Evolutionary conservation across 345 rosid genomes (phyloP), one percentile per base, ranked within the genome.

Genomic region (Pistacia vera): DNA sequence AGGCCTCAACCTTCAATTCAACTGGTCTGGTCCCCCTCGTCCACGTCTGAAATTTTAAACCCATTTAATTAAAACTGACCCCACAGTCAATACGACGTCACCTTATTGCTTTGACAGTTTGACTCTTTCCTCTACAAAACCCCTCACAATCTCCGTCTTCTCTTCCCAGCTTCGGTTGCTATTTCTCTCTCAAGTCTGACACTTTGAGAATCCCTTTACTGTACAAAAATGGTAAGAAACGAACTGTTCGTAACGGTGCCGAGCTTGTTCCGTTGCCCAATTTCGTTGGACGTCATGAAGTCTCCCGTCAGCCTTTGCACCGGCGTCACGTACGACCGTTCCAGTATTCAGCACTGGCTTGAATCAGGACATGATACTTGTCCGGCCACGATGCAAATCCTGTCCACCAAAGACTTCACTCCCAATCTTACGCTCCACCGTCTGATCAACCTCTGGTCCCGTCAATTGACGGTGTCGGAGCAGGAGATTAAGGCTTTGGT

Each of bases 271-370:
- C 79, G 85, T 33, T 88, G 91, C 48, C 91, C 89, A 59, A 86
- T 88, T 30, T 83, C 90, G 0, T 78, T 85, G 11, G 91, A 87
- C 75, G 87, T 87, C 52, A 87, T 87, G 90, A 83, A 83, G 72
- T 87, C 90, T 12, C 90, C 88, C 3, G 90, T 87, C 8, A 87
- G 88, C 66, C 85, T 87, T 63, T 83, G 80, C 84, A 87, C 90
- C 44, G 90, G 90, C 22, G 88, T 87, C 36, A 87, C 90, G n/a
- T 87, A 87, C 75, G 90, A 87, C 75, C 87, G 90, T 46, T 70
- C 85, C 77, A 77, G 84, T 83, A 87, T 87, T 73, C 84, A 87
- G 66, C 81, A 76, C 49, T 87, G 90, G 90, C 85, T 87, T 63
- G 90, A 87, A 44, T 52, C 80, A 62, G 90, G 90, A 25, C 84